Evolutionary conservation across 345 rosid species (phyloP), one percentile per base, ranked within the genome.

Genomic region (Gossypium rotundifolium): DNA sequence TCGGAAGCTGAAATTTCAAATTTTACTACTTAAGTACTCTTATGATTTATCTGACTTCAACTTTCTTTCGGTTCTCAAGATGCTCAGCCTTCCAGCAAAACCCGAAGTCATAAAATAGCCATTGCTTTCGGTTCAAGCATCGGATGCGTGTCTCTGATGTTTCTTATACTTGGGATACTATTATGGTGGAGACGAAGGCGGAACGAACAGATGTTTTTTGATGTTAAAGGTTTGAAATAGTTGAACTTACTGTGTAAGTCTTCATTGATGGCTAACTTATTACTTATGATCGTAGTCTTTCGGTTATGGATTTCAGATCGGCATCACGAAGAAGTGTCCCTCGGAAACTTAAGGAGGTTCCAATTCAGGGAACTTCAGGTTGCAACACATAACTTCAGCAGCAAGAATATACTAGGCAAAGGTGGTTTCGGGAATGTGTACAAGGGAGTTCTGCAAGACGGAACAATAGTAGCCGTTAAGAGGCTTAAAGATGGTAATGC

Each of bases 401-500:
- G 87, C 86, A 93, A 84, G 83, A 86, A 86, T 84, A 88, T 95
- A 55, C 86, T 95, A 7, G 99, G 98, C 52, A 95, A 92, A 79
- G 99, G 99, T 72, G 99, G 98, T 10, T 95, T 88, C 46, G 99
- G 98, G 57, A 76, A 88, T 78, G 98, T 95, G 59, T 95, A 93
- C 82, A 95, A 95, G 85, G 99, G 98, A 40, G 77, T 86, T 77
- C 87, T 95, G 74, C 90, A 82, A 9, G 98, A 93, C 25, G 99
- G 99, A 51, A 77, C 89, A 13, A 68, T 90, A 38, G 91, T 93
- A 6, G 99, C 99, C 5, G 91, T 95, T 75, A 95, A 95, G 91
- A 90, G 98, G 84, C 90, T 95, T 69, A 95, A 88, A 76, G 99
- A 95, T 52, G 99, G 89, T 14, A 86, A 82, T 73, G 88, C 94